Evolutionary conservation across 345 rosid species (phyloP).

Genomic region (Salix exigua): DNA sequence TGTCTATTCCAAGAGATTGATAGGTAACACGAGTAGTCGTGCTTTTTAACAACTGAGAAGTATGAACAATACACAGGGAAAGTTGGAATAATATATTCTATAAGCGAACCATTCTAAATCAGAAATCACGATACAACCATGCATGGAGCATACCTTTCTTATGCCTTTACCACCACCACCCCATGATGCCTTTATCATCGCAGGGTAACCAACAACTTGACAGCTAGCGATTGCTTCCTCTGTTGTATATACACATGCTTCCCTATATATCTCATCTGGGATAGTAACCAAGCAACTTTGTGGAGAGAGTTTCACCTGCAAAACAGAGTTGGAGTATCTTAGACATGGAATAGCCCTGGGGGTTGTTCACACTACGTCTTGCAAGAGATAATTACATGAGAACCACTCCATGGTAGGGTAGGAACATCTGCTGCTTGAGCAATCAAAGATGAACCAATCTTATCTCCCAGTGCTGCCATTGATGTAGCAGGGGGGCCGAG

Average conservation of each 20-base stretch:
- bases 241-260: slow-evolving; percentile 95
- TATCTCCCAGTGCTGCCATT: slow-evolving; percentile 97
- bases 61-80: background rate
- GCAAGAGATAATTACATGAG: slow-evolving; percentile 55
- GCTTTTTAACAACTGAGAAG: background rate
- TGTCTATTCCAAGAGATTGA: slow-evolving; percentile 1
- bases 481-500: slow-evolving; percentile 92
- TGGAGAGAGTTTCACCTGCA: slow-evolving; percentile 78
- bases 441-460: slow-evolving; percentile 97
- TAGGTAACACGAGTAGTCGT: background rate
- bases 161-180: slow-evolving; percentile 99
- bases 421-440: slow-evolving; percentile 99
- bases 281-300: slow-evolving; percentile 73
- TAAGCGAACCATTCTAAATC: background rate
- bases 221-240: slow-evolving; percentile 98
- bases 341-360: slow-evolving; percentile 11
- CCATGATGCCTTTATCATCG: slow-evolving; percentile 99
- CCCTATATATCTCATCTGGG: slow-evolving; percentile 80
- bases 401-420: slow-evolving; percentile 99
- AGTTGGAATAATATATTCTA: background rate
- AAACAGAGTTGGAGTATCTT: slow-evolving; percentile 16
- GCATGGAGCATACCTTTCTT: slow-evolving; percentile 70
- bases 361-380: background rate
- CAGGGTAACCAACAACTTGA: slow-evolving; percentile 97
- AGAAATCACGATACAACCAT: background rate